Evolutionary conservation across 75 land plant genomes (phyloP), one percentile per base, ranked within the genome.

Genomic region (Selaginella tamariscina): DNA sequence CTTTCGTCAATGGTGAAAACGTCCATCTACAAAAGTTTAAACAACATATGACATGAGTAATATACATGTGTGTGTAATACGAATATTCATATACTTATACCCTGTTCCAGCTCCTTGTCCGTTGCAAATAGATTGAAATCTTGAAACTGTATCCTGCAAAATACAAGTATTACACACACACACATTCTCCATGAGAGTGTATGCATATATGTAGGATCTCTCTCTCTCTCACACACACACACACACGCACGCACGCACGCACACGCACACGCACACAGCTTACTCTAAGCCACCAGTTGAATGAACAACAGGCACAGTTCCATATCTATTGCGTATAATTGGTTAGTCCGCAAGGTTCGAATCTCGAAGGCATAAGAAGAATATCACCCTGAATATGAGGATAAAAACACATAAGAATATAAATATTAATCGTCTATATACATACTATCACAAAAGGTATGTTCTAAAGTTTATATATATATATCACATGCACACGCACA

Each of bases 261-360:
- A 5, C 49, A 39, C 49, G 73, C 65, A 88, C 94, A 65, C 96
- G 72, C 28, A n/a, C n/a, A n/a, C n/a, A n/a, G n/a, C n/a, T 49
- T 11, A 11, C 54, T 20, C 20, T 11, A 93, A 83, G 28, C 98
- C 98, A 13, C 98, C 98, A 0, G 96, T 89, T 21, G 71, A 68
- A 74, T 93, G 96, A 13, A 87, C 98, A 54, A 93, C 86, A 22
- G 98, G 98, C 63, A 89, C 67, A 32, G 96, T 85, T 32, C 98
- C 98, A 73, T 93, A 93, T 79, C 80, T 75, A 93, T 93, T 24
- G 91, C 96, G 66, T 93, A 93, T 33, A 93, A 66, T 60, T 93
- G 98, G 60, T 93, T 29, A 93, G 79, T 0, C 98, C 98, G 76
- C 98, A 93, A 1, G 98, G 98, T 70, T 93, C 98, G 73, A 93